Conservation (phyloP, 2,329 filamentous ascomycete species). For the Fusarium avenaceum region DNA sequence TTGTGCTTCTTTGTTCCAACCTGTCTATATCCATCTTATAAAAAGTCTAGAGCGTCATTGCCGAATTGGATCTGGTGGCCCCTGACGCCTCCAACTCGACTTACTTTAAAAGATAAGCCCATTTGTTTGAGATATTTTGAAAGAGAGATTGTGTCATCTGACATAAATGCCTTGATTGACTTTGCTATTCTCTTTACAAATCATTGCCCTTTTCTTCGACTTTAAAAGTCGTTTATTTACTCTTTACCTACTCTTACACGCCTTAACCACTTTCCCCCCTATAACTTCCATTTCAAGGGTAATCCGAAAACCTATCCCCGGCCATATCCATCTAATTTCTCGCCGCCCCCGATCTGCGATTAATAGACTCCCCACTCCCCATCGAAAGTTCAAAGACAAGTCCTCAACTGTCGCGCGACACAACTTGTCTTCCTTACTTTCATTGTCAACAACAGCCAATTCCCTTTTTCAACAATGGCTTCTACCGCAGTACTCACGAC, state of each 20-base stretch:
- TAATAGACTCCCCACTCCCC: constrained; percentile 37
- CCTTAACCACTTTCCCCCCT: constrained; percentile 14
- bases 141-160: constrained; percentile 13
- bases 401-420: constrained; percentile 11
- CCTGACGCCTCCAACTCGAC: constrained; percentile 17
- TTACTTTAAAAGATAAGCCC: constrained; percentile 2
- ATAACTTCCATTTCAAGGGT: constrained; percentile 30
- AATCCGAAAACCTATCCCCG: constrained; percentile 17
- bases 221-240: neutral
- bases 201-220: neutral
- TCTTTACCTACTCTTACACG: constrained; percentile 1
- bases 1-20: constrained; percentile 13
- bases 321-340: constrained; percentile 40
- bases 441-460: constrained; percentile 6
- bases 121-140: neutral
- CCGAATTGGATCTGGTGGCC: constrained; percentile 41
- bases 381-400: constrained; percentile 37
- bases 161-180: neutral
- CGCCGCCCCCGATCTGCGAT: constrained; percentile 40
- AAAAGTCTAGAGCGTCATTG: constrained; percentile 40
- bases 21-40: neutral
- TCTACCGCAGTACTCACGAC: constrained; percentile 49
- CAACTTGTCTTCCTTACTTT: neutral
- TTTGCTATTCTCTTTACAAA: neutral
- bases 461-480: constrained; percentile 49